Evolutionary conservation across 805 yeast species (phyloP), one percentile per base, ranked within the genome.

Genomic region (Wickerhamomyces queroliae): DNA sequence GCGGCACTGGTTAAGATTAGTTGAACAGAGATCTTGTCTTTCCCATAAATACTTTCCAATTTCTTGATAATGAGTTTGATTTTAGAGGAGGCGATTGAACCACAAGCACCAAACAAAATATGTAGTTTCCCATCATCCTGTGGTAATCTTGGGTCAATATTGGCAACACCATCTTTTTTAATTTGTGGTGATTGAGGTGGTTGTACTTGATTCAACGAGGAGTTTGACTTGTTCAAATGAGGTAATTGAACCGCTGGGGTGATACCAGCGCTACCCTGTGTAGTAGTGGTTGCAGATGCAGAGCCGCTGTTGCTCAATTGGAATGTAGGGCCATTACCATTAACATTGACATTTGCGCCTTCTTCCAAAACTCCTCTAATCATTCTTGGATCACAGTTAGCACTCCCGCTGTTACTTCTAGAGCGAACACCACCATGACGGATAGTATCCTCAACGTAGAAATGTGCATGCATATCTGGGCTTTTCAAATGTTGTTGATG

Each of bases 51-150:
- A 52, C 83, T 87, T 54, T 83, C 87, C 35, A 89, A 66, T 62
- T 87, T 88, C 56, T 82, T 83, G 42, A 89, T 81, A 39, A 90
- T 84, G 47, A 75, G 52, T 22, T 89, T 87, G 35, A 89, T 78
- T 59, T 89, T 87, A 44, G 81, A 75, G 4, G 91, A 81, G 18
- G 95, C 91, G 21, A 87, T 80, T 4, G 93, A 81, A 3, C 97
- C 97, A 23, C 95, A 87, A 26, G 89, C 89, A 11, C 93, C 96
- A 43, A 89, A 67, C 42, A 89, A 66, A 29, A 89, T 80, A 63
- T 89, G 97, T 43, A 86, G 70, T 57, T 88, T 89, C 11, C 88
- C 91, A 61, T 89, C 97, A 56, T 88, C 95, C 59, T 83, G 76
- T 3, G 83, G 83, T 43, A 80, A 61, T 10, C 83, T 67, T 4